Percentiles rank a stretch among this genome's conserved stretches.
phyloP scores from a whole-genome alignment of 208 protist genomes.

The Crithidia sp. region DNA sequence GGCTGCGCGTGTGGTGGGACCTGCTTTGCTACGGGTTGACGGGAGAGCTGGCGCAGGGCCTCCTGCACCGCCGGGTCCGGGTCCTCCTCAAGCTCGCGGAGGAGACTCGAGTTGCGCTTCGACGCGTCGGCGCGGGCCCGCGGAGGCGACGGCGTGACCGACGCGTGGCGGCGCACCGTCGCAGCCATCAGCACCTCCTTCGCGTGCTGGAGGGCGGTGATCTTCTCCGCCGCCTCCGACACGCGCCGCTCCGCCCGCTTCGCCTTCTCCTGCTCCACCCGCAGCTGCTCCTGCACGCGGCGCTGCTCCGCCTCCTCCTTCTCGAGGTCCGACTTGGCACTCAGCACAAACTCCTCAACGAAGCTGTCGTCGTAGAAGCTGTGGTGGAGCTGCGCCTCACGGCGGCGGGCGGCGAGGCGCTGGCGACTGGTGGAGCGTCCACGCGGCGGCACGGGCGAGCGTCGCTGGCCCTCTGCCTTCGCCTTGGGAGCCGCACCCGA shows the following conservation, averaged over 20 bases:
- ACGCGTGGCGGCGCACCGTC: conserved; percentile 46
- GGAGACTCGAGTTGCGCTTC: conserved; percentile 35
- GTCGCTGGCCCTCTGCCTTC: conserved; percentile 9
- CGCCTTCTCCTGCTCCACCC: conserved; percentile 38
- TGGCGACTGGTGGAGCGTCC: conserved; percentile 81
- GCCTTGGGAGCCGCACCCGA: not conserved
- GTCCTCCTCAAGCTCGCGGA: conserved; percentile 57
- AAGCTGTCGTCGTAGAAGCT: conserved; percentile 92
- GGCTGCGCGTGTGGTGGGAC: conserved; percentile 16
- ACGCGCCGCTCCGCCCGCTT: conserved; percentile 45
- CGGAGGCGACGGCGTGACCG: conserved; percentile 52
- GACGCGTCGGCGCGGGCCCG: conserved; percentile 14
- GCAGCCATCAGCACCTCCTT: conserved; percentile 76
- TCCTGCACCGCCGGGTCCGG: conserved; percentile 59
- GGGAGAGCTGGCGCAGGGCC: conserved; percentile 51
- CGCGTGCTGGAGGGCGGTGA: conserved; percentile 71
- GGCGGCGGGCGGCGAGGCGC: conserved; percentile 67
- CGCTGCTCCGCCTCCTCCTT: conserved; percentile 42
- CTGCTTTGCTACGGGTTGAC: conserved; percentile 29
- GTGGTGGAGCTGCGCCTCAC: conserved; percentile 81
- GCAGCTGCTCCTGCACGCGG: conserved; percentile 25
- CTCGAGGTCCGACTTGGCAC: conserved; percentile 43
- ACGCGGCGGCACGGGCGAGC: conserved; percentile 43
- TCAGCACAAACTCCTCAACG: conserved; percentile 86
- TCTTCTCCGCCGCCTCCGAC: conserved; percentile 51